Evolutionary conservation across 2,329 filamentous ascomycete genomes (phyloP), one percentile per base, ranked within the genome.

Genomic region (Blastomyces silverae): DNA sequence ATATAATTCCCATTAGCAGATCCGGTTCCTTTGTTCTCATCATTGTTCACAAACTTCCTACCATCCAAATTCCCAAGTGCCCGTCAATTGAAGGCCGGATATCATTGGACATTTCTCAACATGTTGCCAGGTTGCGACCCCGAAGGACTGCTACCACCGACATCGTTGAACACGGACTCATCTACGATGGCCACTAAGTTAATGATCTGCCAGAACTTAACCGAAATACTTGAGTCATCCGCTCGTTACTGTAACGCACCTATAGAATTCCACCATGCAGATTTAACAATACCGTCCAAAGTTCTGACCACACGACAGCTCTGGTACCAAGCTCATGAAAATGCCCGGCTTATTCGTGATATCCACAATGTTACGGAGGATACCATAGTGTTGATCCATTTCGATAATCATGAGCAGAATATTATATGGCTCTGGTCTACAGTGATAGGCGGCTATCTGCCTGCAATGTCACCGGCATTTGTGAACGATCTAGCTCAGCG

Each of bases 391-490:
- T 52, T 67, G n/a, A 42, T 73, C 3, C 75, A 79, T 65, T 75
- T 79, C 44, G 69, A 77, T 25, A 69, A 70, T n/a, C 75, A 79
- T 46, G 60, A 70, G 57, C 74, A 80, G 31, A 73, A 70, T 34
- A 74, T 80, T 5, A 61, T 73, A 15, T 80, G 77, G 78, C 77
- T 79, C 64, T 81, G 78, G 79, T 69, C 76, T 1, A 71, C 73
- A 1, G 66, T 77, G 1, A 66, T 72, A n/a, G 77, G 77, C 1
- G 75, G 77, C 7, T 70, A 70, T 31, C 63, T 79, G 5, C 78
- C 78, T 6, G 74, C 72, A 20, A 73, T 79, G n/a, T 78, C 75
- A 0, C 71, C 74, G 2, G 68, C 74, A 3, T 69, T 79, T 10
- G 67, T 69, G 31, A 72, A 73, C 37, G 71, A 74, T 62, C 25